Percentiles rank a stretch among this genome's conserved stretches.
phyloP scores from a whole-genome alignment of 1,284 basidiomycete species.

The Rhodotorula sp. region DNA sequence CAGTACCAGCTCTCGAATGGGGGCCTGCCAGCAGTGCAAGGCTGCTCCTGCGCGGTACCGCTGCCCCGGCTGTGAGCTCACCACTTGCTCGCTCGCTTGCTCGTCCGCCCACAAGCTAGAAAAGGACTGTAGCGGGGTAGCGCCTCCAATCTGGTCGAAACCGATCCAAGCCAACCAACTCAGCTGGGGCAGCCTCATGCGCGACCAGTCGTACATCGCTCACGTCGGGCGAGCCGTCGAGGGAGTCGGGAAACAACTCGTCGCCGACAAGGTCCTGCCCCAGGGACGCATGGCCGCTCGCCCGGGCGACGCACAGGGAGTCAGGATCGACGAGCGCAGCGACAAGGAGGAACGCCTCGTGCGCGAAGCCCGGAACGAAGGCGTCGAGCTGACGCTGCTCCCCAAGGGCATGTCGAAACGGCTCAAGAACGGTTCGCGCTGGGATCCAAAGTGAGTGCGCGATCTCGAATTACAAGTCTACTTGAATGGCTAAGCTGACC shows the following conservation, averaged over 20 bases:
- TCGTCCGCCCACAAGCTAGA: conserved; percentile 31
- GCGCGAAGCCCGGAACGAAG: conserved; percentile 31
- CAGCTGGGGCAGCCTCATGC: conserved; percentile 37
- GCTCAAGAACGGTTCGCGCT: conserved; percentile 29
- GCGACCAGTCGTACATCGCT: conserved; percentile 38
- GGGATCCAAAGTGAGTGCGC: conserved; percentile 34
- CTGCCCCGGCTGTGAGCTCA: conserved; percentile 34
- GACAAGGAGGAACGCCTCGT: conserved; percentile 38
- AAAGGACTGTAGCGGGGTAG: conserved; percentile 27
- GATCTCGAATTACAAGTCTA: no score
- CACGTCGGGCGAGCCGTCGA: conserved; percentile 27
- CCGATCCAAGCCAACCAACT: conserved; percentile 34
- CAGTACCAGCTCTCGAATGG: conserved; percentile 14
- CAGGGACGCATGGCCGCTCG: conserved; percentile 11
- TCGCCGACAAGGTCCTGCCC: conserved; percentile 33
- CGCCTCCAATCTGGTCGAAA: conserved; percentile 26
- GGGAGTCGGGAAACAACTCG: conserved; percentile 26
- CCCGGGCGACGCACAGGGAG: conserved; percentile 2
- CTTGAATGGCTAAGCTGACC: background rate
- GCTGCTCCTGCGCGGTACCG: conserved; percentile 26
- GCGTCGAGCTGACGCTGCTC: conserved; percentile 33
- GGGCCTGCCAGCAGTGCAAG: conserved; percentile 27
- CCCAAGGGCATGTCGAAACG: conserved; percentile 40
- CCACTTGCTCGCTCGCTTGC: conserved; percentile 38
- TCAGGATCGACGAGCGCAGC: conserved; percentile 33